Evolutionary conservation across 768 basidiomycete species (phyloP).

Genomic region (Dentipellis fragilis): DNA sequence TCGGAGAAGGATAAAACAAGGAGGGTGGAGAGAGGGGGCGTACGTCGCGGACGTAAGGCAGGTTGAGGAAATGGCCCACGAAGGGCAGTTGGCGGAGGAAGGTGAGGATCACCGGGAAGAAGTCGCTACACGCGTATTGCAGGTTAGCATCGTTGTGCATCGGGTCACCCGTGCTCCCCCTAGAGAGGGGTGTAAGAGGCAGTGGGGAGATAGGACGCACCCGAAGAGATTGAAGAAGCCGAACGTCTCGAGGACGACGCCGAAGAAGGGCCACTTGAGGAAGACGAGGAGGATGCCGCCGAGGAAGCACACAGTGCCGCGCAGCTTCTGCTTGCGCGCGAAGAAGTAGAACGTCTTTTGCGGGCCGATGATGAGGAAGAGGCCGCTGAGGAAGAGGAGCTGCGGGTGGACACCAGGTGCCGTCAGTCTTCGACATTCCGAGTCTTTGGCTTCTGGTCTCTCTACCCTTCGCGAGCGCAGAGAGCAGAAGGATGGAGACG

Average conservation of each 20-base stretch:
- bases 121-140: conserved; percentile 70
- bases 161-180: neutral
- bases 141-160: neutral
- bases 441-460: neutral
- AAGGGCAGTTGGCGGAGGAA: conserved; percentile 92
- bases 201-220: conserved; percentile 33
- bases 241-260: conserved; percentile 89
- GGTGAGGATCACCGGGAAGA: conserved; percentile 98
- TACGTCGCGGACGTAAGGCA: conserved; percentile 84
- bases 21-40: conserved; percentile 18
- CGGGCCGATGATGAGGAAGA: conserved; percentile 94
- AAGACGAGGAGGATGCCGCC: conserved; percentile 91
- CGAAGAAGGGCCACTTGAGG: conserved; percentile 89
- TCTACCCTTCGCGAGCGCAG: neutral
- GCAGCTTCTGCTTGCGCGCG: conserved; percentile 87
- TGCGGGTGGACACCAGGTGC: no score
- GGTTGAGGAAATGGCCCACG: conserved; percentile 73
- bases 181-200: neutral
- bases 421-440: no score
- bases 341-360: conserved; percentile 98
- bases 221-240: conserved; percentile 97
- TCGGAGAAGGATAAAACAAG: neutral
- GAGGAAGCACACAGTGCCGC: conserved; percentile 82
- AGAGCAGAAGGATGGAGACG: conserved; percentile 16
- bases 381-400: conserved; percentile 90